These are phyloP conservation scores for Leccinum imitatum DNA, from an alignment of 768 basidiomycete species.

Conservation along the genomic window DNA sequence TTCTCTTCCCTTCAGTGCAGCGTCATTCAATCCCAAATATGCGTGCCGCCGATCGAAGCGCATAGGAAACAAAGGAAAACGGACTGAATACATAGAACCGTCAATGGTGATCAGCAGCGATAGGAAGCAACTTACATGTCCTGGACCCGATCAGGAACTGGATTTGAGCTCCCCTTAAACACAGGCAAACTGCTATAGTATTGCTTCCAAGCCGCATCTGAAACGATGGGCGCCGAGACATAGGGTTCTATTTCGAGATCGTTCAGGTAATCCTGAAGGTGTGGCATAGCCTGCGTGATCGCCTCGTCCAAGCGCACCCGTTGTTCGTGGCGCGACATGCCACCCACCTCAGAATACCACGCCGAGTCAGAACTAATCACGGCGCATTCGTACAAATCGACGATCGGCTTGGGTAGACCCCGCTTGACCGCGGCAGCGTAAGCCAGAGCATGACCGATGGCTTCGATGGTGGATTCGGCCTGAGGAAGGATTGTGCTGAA, in stretches of 20 bases:
- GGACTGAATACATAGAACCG: no score
- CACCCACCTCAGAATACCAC: neutral
- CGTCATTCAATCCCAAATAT: no score
- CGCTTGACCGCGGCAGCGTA: conserved; percentile 51
- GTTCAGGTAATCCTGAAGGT: conserved; percentile 41
- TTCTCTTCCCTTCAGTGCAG: no score
- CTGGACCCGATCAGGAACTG: conserved; percentile 39
- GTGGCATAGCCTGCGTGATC: conserved; percentile 12
- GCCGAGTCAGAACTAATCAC: conserved; percentile 15
- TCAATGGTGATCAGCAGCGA: no score
- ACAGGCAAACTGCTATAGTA: conserved; percentile 39
- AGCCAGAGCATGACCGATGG: conserved; percentile 63
- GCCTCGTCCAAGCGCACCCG: conserved; percentile 48
- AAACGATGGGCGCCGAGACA: conserved; percentile 53
- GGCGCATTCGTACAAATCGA: conserved; percentile 54
- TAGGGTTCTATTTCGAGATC: conserved; percentile 49
- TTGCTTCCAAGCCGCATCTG: conserved; percentile 49
- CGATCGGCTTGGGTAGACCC: conserved; percentile 45
- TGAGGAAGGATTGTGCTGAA: conserved; percentile 60
- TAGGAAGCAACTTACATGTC: conserved; percentile 35
- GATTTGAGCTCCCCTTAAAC: conserved; percentile 42
- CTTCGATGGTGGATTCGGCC: conserved; percentile 51
- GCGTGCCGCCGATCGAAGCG: no score
- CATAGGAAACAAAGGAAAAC: no score
- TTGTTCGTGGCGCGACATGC: conserved; percentile 38